Conservation (phyloP, 192 early-diverging fungal genomes). For the Coemansia sp. region DNA sequence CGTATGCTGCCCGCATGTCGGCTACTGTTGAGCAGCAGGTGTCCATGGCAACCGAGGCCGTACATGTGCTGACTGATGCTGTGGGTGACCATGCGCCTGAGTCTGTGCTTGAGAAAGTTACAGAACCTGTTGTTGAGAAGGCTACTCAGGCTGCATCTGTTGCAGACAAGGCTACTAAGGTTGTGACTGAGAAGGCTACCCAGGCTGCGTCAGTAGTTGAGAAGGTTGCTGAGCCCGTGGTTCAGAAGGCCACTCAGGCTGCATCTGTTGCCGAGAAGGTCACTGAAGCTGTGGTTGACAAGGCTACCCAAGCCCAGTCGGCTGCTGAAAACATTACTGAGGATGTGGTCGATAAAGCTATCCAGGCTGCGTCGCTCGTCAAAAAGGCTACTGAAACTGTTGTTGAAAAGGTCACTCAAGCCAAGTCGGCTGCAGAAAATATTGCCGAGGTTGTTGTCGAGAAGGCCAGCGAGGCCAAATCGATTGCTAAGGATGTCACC, state of each 20-base stretch:
- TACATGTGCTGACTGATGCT: background rate
- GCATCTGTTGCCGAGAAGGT: background rate
- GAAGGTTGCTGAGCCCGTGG: background rate
- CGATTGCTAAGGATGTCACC: background rate
- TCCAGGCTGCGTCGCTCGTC: background rate
- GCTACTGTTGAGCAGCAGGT: constrained; percentile 19
- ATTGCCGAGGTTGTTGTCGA: background rate
- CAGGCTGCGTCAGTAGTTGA: background rate
- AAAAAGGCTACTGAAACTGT: background rate
- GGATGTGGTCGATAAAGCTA: constrained; percentile 3
- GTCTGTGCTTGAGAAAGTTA: background rate
- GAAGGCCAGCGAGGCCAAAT: background rate
- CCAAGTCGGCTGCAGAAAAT: background rate
- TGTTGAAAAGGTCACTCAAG: background rate
- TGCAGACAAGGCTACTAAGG: background rate
- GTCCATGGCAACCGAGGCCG: constrained; percentile 17
- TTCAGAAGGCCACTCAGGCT: background rate
- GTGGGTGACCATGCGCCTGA: background rate
- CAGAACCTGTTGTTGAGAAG: constrained; percentile 3
- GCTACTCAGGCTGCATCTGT: background rate
- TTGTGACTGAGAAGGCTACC: constrained; percentile 3
- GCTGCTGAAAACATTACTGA: background rate
- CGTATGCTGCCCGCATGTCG: constrained; percentile 18
- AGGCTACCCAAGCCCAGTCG: too few species aligned
- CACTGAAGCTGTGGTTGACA: background rate